These are phyloP conservation scores for Paecilomyces variotii DNA, from an alignment of 2,329 filamentous ascomycete genomes.

Conservation along the genomic window DNA sequence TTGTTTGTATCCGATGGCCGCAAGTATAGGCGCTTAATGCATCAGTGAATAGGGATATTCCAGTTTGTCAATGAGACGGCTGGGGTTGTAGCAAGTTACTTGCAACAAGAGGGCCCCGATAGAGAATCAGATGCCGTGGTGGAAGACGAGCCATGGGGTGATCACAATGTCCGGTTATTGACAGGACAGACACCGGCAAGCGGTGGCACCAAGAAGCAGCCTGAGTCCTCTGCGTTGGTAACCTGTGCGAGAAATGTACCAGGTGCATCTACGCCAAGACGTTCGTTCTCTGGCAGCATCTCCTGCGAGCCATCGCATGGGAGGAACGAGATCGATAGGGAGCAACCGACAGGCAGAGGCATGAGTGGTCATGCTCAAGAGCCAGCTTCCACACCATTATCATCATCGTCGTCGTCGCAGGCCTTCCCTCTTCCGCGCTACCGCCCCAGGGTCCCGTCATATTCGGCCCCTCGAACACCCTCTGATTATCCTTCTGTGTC, in stretches of 20 bases:
- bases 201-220: background rate
- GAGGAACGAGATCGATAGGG: background rate
- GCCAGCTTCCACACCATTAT: background rate
- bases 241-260: background rate
- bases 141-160: background rate
- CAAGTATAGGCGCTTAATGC: background rate
- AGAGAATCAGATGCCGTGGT: background rate
- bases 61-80: slow-evolving; percentile 18
- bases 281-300: background rate
- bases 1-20: background rate
- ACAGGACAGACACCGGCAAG: background rate
- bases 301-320: background rate
- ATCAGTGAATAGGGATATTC: slow-evolving; percentile 5
- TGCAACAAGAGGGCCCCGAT: background rate
- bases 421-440: background rate
- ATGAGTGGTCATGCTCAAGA: slow-evolving; percentile 8
- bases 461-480: background rate
- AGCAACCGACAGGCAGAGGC: slow-evolving; percentile 4
- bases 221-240: background rate
- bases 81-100: slow-evolving; percentile 13
- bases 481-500: background rate
- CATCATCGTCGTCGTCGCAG: slow-evolving; percentile 2
- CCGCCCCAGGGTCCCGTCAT: background rate
- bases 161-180: background rate
- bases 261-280: background rate